A percentile compares a stretch with the other conserved stretches of the same genome.
Evolutionary conservation across 352 stramenopile genomes (phyloP).

Genomic region (Phytophthora pseudosyringae): DNA sequence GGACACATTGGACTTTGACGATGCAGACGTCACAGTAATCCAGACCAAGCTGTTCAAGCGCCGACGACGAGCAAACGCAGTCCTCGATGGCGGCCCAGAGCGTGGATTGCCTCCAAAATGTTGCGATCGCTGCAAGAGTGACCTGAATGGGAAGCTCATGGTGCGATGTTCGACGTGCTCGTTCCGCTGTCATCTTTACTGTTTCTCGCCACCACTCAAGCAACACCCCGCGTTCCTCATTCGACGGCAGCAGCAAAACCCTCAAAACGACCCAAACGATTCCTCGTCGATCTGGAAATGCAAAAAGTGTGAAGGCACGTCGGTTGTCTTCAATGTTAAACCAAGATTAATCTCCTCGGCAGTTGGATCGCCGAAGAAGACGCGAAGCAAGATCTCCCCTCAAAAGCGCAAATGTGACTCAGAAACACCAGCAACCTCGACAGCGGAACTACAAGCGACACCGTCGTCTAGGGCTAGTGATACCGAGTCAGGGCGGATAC

Average conservation of each 20-base stretch:
- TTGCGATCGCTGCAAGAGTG: constrained; percentile 66
- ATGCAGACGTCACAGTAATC: constrained; percentile 12
- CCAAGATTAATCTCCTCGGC: constrained; percentile 5
- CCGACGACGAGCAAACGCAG: constrained; percentile 16
- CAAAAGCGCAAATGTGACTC: constrained; percentile 7
- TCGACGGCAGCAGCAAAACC: constrained; percentile 18
- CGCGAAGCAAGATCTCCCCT: background rate
- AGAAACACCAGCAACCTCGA: background rate
- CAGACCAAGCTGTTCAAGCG: constrained; percentile 38
- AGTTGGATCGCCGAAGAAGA: constrained; percentile 5
- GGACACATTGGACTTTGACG: background rate
- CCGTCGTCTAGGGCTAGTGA: background rate
- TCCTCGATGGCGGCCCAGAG: constrained; percentile 5
- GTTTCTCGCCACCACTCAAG: constrained; percentile 65
- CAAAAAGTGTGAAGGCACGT: constrained; percentile 36
- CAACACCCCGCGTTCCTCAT: constrained; percentile 61
- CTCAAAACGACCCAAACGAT: background rate
- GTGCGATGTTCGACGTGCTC: constrained; percentile 51
- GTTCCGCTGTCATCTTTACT: constrained; percentile 74
- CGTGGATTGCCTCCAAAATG: constrained; percentile 26
- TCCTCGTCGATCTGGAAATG: constrained; percentile 31
- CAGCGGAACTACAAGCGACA: background rate
- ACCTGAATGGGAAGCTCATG: constrained; percentile 73
- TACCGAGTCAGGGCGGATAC: constrained; percentile 11
- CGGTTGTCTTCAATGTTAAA: constrained; percentile 31